Percentiles rank a stretch among this genome's conserved stretches.
phyloP scores from a whole-genome alignment of 164 flowering plant species.

The grape (Vitis vinifera) region DNA sequence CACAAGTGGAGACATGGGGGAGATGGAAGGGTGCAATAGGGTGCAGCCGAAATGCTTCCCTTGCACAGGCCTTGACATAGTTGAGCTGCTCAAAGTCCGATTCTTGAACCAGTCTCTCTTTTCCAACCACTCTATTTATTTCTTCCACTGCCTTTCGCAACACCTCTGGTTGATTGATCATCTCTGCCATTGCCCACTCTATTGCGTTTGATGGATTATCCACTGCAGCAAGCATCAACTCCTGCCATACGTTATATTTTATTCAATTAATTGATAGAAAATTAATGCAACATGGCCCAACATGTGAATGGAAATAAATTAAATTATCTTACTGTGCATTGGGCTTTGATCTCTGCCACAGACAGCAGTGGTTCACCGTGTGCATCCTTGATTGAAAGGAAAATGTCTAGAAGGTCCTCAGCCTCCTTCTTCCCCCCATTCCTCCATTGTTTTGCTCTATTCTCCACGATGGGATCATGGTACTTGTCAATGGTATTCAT shows the following conservation, averaged over 20 bases:
- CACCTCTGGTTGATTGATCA: too few relatives aligned
- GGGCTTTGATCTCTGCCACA: conserved; percentile 25
- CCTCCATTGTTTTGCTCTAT: conserved; percentile 26
- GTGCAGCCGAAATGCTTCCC: too few relatives aligned
- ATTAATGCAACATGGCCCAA: too few relatives aligned
- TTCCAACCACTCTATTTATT: conserved; percentile 3
- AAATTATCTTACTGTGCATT: conserved; percentile 13
- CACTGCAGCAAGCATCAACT: conserved; percentile 3
- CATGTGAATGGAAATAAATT: too few relatives aligned
- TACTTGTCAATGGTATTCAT: conserved; percentile 10
- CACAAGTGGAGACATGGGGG: conserved; percentile 5
- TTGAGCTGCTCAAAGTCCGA: too few relatives aligned
- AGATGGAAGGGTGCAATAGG: conserved; percentile 3
- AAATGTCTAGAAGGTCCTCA: conserved; percentile 32
- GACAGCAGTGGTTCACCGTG: conserved; percentile 19
- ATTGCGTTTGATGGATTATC: conserved; percentile 5
- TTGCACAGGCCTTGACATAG: too few relatives aligned
- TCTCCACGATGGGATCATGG: conserved; percentile 24
- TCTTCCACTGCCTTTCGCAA: too few relatives aligned
- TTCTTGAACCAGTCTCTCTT: not conserved
- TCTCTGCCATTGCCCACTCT: too few relatives aligned
- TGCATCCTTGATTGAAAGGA: conserved; percentile 20
- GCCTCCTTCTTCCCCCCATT: conserved; percentile 11
- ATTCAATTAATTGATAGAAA: too few relatives aligned
- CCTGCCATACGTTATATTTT: conserved; percentile 1